A percentile compares a stretch with the other conserved stretches of the same genome.
These are phyloP conservation scores for Sporisorium reilianum DNA, from an alignment of 1,284 basidiomycete species.

Conservation along the genomic window DNA sequence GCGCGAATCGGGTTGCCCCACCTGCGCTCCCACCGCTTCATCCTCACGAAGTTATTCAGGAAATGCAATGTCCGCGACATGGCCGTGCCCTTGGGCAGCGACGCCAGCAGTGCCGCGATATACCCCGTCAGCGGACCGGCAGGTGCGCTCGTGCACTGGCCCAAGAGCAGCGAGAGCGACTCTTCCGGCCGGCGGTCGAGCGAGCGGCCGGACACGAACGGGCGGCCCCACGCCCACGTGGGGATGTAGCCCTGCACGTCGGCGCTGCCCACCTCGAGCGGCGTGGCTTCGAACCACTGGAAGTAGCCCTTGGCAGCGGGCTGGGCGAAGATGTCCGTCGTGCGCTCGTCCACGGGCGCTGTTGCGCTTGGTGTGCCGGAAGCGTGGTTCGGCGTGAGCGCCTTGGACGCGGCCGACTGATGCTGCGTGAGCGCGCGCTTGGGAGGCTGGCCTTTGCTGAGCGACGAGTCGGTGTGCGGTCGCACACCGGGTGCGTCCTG, in stretches of 20 bases:
- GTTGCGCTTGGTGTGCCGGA: neutral
- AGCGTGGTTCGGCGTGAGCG: conserved; percentile 9
- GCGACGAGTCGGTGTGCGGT: conserved; percentile 43
- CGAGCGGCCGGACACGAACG: conserved; percentile 61
- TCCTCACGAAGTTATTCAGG: conserved; percentile 62
- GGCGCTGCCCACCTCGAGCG: conserved; percentile 67
- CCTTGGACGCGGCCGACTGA: conserved; percentile 35
- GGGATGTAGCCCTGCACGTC: conserved; percentile 69
- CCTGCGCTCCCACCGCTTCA: conserved; percentile 62
- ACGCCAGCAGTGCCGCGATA: conserved; percentile 64
- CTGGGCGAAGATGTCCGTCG: conserved; percentile 17
- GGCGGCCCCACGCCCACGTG: conserved; percentile 68
- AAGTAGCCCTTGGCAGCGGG: conserved; percentile 42
- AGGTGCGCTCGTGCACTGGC: conserved; percentile 68
- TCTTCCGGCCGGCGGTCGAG: conserved; percentile 54
- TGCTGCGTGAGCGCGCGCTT: conserved; percentile 48
- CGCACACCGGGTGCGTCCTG: conserved; percentile 37
- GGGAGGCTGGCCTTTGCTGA: conserved; percentile 47
- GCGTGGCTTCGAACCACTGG: conserved; percentile 69
- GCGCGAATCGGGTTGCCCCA: conserved; percentile 68
- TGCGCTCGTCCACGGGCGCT: conserved; percentile 4
- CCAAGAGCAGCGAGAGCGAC: conserved; percentile 64
- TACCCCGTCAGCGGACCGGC: conserved; percentile 67
- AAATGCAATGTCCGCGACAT: conserved; percentile 54
- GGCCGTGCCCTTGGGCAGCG: conserved; percentile 59